Conservation (phyloP, 164 flowering plant species). For the Nymphaea thermarum region DNA sequence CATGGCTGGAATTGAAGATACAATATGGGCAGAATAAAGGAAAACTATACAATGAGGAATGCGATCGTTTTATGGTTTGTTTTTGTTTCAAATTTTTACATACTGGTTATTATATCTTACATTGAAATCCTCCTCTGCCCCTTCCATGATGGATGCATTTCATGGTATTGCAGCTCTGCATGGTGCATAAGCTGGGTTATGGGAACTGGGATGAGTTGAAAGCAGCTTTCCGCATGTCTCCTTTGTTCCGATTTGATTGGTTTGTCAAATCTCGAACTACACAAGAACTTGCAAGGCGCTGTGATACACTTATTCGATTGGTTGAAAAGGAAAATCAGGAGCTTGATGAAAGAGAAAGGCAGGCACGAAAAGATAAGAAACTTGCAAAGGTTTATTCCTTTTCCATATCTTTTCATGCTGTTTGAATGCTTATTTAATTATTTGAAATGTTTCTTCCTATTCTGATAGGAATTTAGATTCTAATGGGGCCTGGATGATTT, state of each 20-base stretch:
- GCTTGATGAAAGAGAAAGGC: constrained; percentile 92
- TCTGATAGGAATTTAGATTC: not conserved
- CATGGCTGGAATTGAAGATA: constrained; percentile 95
- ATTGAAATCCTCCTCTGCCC: not conserved
- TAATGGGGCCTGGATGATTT: not conserved
- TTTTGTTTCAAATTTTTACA: constrained; percentile 1
- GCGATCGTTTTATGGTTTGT: constrained; percentile 94
- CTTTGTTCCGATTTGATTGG: constrained; percentile 96
- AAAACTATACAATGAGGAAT: constrained; percentile 96
- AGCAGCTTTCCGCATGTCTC: constrained; percentile 92
- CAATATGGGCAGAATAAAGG: constrained; percentile 99
- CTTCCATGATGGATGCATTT: not conserved
- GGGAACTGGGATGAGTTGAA: constrained; percentile 99
- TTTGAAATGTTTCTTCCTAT: not conserved
- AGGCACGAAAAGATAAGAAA: constrained; percentile 95
- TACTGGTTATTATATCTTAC: not conserved
- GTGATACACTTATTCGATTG: constrained; percentile 87
- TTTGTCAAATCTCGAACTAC: constrained; percentile 96
- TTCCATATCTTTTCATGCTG: not conserved
- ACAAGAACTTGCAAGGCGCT: constrained; percentile 98
- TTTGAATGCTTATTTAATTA: not conserved
- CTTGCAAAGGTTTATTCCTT: constrained; percentile 50
- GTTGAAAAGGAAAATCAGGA: constrained; percentile 97
- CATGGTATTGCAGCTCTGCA: constrained; percentile 54
- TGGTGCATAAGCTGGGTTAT: constrained; percentile 97